Evolutionary conservation across 495 filamentous ascomycete species (phyloP).

Genomic region (Parathielavia hyrcaniae): DNA sequence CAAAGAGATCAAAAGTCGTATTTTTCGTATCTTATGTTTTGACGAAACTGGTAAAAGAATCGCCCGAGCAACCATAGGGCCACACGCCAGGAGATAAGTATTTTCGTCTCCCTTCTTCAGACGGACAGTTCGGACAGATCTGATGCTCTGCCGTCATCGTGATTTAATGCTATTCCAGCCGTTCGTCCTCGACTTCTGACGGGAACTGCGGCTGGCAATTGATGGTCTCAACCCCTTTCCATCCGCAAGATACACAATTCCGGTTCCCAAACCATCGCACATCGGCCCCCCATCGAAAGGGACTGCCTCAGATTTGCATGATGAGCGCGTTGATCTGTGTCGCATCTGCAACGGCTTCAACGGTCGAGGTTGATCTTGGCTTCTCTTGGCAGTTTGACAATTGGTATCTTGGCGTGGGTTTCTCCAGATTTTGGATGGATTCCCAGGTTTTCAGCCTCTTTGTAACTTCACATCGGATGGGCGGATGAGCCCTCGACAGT

Average conservation of each 20-base stretch:
- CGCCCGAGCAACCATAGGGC: too few species aligned
- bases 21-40: too few species aligned
- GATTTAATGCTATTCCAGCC: too few species aligned
- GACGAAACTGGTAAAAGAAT: too few species aligned
- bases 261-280: constrained; percentile 4
- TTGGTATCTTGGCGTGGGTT: not conserved
- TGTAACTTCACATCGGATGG: not conserved
- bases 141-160: too few species aligned
- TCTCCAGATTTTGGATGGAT: constrained; percentile 12
- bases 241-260: constrained; percentile 15
- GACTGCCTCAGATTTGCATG: constrained; percentile 19
- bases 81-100: too few species aligned
- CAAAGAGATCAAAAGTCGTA: too few species aligned
- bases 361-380: not conserved
- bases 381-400: constrained; percentile 8
- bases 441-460: constrained; percentile 27
- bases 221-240: not conserved
- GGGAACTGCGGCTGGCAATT: too few species aligned
- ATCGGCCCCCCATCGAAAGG: not conserved
- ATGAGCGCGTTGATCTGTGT: constrained; percentile 12
- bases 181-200: too few species aligned
- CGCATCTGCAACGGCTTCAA: constrained; percentile 18
- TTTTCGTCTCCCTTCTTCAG: too few species aligned
- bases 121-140: too few species aligned
- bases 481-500: not conserved